phyloP scores from a whole-genome alignment of 306 rosid genomes.

The Quercus agrifolia region DNA sequence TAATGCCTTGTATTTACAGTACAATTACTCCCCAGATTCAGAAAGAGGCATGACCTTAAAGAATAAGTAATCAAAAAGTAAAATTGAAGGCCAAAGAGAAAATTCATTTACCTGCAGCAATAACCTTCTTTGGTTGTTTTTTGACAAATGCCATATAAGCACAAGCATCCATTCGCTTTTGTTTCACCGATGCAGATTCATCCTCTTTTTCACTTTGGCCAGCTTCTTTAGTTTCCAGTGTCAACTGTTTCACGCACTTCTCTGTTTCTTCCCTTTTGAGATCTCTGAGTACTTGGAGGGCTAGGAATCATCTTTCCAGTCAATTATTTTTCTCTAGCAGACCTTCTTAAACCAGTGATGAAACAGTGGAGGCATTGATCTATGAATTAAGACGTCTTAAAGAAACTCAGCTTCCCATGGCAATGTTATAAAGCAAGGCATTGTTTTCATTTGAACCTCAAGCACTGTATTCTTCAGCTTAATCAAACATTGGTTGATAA shows the following conservation, averaged over 20 bases:
- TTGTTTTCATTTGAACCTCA: not conserved
- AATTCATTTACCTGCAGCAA: slow-evolving; percentile 24
- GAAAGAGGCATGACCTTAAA: not conserved
- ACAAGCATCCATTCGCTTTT: slow-evolving; percentile 36
- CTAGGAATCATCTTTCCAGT: no score
- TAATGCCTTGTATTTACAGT: not conserved
- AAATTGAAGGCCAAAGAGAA: not conserved
- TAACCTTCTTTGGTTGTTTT: slow-evolving; percentile 26
- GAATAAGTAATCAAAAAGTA: not conserved
- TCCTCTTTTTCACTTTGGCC: slow-evolving; percentile 24
- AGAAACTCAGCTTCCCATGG: not conserved
- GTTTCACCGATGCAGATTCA: slow-evolving; percentile 7
- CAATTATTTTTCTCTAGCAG: no score
- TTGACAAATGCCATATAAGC: slow-evolving; percentile 35
- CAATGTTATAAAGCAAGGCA: not conserved
- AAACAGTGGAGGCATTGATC: not conserved
- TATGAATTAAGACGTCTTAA: not conserved
- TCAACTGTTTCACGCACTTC: slow-evolving; percentile 45
- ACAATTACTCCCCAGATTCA: not conserved
- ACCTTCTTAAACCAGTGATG: no score
- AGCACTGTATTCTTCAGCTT: not conserved
- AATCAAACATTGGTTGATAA: not conserved
- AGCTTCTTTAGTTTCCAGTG: slow-evolving; percentile 35
- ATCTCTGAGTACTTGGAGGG: no score
- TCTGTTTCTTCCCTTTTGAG: slow-evolving; percentile 37